These are phyloP conservation scores for Pleurotus cornucopiae DNA, from an alignment of 768 basidiomycete genomes.

Conservation along the genomic window DNA sequence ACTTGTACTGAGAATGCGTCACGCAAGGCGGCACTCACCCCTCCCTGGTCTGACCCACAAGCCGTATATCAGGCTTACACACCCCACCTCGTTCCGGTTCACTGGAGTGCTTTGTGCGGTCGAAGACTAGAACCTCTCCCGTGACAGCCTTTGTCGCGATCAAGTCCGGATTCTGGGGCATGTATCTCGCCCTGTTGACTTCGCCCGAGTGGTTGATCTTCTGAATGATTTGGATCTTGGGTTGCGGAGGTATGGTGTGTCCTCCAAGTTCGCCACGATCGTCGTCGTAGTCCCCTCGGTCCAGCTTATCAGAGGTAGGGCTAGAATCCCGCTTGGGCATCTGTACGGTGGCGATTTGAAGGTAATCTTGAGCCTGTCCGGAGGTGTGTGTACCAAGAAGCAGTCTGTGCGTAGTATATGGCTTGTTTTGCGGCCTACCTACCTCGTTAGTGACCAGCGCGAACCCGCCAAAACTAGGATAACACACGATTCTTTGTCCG, in stretches of 20 bases:
- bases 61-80: slow-evolving; percentile 86
- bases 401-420: slow-evolving; percentile 92
- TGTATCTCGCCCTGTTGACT: slow-evolving; percentile 96
- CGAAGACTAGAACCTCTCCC: slow-evolving; percentile 93
- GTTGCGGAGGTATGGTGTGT: slow-evolving; percentile 77
- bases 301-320: slow-evolving; percentile 72
- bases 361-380: slow-evolving; percentile 87
- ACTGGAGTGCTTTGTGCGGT: slow-evolving; percentile 93
- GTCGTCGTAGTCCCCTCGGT: slow-evolving; percentile 80
- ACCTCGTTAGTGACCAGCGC: not conserved
- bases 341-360: slow-evolving; percentile 92
- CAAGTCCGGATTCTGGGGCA: slow-evolving; percentile 98
- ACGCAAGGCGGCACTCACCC: slow-evolving; percentile 53
- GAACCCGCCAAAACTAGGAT: not conserved
- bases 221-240: slow-evolving; percentile 87
- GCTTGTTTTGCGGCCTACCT: slow-evolving; percentile 79
- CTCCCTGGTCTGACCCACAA: slow-evolving; percentile 89
- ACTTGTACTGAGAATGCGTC: too few relatives aligned
- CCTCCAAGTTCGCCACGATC: slow-evolving; percentile 94
- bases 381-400: slow-evolving; percentile 98
- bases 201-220: slow-evolving; percentile 94
- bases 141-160: slow-evolving; percentile 92
- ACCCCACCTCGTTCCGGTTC: slow-evolving; percentile 83
- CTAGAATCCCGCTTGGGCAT: slow-evolving; percentile 79
- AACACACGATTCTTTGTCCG: slow-evolving; percentile 88